Conservation (phyloP, 495 filamentous ascomycete genomes). For the Neurospora intermedia region DNA sequence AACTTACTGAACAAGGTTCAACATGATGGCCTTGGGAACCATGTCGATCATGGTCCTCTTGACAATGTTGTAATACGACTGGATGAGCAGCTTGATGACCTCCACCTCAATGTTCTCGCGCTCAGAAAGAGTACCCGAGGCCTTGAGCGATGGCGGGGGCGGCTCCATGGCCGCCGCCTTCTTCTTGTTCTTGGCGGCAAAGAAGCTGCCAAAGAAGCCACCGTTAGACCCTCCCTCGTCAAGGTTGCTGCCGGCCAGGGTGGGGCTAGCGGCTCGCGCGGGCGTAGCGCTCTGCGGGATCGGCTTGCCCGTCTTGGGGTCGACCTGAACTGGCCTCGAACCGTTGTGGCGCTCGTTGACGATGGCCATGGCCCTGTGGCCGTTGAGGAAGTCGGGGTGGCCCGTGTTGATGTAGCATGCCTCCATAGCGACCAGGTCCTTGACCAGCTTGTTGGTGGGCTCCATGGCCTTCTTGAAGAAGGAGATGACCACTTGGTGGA, state of each 20-base stretch:
- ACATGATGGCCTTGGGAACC: constrained; percentile 99
- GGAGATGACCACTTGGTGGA: constrained; percentile 82
- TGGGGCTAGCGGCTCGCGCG: constrained; percentile 60
- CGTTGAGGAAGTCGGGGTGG: constrained; percentile 96
- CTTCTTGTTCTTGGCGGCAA: constrained; percentile 98
- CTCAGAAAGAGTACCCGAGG: constrained; percentile 83
- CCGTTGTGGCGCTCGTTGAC: constrained; percentile 81
- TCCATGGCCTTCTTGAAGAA: constrained; percentile 99
- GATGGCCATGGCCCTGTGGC: constrained; percentile 94
- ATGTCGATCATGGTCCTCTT: constrained; percentile 99
- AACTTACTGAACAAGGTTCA: constrained; percentile 82
- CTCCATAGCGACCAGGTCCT: constrained; percentile 90
- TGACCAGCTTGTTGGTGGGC: constrained; percentile 93
- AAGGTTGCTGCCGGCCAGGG: constrained; percentile 34
- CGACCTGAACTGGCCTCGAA: constrained; percentile 85
- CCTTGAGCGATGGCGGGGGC: constrained; percentile 86
- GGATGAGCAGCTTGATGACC: constrained; percentile 95
- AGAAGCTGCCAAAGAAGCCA: constrained; percentile 96
- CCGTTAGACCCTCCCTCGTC: constrained; percentile 45
- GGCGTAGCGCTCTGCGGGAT: constrained; percentile 54
- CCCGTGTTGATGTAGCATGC: constrained; percentile 96
- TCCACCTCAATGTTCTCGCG: constrained; percentile 92
- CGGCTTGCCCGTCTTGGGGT: constrained; percentile 97
- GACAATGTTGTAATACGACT: constrained; percentile 96
- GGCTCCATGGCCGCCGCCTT: constrained; percentile 99